phyloP scores from a whole-genome alignment of 139 green algal genomes.

The Auxenochlorella protothecoides region DNA sequence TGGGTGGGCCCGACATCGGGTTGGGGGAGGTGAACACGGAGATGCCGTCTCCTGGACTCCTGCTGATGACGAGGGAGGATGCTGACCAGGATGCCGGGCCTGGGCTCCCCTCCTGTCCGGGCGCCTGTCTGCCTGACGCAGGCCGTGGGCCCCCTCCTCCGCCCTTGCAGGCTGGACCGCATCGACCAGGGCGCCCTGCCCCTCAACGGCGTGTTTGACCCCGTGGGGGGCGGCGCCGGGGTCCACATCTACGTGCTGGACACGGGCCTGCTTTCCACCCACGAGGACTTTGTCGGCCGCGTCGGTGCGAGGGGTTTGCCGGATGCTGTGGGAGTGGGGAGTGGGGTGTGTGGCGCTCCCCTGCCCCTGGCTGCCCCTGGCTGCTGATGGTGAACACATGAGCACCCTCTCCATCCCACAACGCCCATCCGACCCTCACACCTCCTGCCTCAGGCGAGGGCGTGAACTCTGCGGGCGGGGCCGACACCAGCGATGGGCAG shows the following conservation, averaged over 20 bases:
- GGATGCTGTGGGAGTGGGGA: too few species aligned
- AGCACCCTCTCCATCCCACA: too few species aligned
- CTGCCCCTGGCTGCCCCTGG: too few species aligned
- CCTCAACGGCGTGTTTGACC: conserved; percentile 16
- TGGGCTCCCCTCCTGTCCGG: too few species aligned
- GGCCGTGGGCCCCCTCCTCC: background rate
- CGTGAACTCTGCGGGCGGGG: background rate
- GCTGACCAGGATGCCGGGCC: too few species aligned
- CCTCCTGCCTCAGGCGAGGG: background rate
- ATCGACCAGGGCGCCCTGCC: conserved; percentile 38
- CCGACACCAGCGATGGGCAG: conserved; percentile 23
- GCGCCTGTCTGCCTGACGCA: too few species aligned
- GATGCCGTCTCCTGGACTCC: too few species aligned
- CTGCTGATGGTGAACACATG: too few species aligned
- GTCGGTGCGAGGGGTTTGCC: background rate
- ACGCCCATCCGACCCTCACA: background rate
- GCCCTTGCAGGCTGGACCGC: conserved; percentile 40
- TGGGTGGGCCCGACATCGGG: too few species aligned
- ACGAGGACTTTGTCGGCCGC: conserved; percentile 32
- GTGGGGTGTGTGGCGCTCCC: too few species aligned
- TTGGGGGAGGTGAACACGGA: too few species aligned
- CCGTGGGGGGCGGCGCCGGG: conserved; percentile 17
- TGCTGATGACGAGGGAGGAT: too few species aligned
- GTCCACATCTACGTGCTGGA: conserved; percentile 44
- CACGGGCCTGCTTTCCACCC: conserved; percentile 36